Conservation (phyloP, 1,139 yeast species). For the Suhomyces bribrorum region DNA sequence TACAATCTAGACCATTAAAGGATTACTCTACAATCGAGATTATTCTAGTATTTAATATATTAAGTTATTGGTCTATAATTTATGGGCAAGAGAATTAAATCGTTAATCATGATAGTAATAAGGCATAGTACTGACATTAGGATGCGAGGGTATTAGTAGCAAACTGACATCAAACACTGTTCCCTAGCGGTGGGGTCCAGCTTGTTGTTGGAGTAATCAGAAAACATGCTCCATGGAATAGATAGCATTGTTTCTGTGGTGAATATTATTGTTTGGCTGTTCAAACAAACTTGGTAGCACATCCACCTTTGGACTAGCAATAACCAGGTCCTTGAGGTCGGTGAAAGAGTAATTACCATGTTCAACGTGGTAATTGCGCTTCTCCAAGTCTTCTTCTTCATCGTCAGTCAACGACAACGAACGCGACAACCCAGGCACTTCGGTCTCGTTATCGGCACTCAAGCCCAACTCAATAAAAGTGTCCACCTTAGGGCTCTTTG, state of each 20-base stretch:
- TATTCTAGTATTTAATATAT: neutral
- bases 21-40: neutral
- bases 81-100: neutral
- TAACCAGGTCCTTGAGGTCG: conserved; percentile 1
- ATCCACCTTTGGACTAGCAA: conserved; percentile 2
- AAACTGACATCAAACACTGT: too few species aligned
- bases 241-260: conserved; percentile 26
- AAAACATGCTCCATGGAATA: conserved; percentile 26
- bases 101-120: conserved; percentile 4
- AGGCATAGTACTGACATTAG: neutral
- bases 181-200: too few species aligned
- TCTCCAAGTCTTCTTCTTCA: conserved; percentile 20
- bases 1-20: neutral
- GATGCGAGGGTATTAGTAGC: too few species aligned
- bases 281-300: conserved; percentile 8
- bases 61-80: neutral
- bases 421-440: conserved; percentile 29
- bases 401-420: conserved; percentile 28
- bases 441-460: neutral
- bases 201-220: conserved; percentile 7
- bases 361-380: conserved; percentile 3
- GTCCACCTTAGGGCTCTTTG: too few species aligned
- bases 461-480: too few species aligned
- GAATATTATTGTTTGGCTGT: conserved; percentile 13
- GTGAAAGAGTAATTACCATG: conserved; percentile 5